These are phyloP conservation scores for Pseudogymnoascus sp. DNA, from an alignment of 2,329 filamentous ascomycete species.

Conservation along the genomic window DNA sequence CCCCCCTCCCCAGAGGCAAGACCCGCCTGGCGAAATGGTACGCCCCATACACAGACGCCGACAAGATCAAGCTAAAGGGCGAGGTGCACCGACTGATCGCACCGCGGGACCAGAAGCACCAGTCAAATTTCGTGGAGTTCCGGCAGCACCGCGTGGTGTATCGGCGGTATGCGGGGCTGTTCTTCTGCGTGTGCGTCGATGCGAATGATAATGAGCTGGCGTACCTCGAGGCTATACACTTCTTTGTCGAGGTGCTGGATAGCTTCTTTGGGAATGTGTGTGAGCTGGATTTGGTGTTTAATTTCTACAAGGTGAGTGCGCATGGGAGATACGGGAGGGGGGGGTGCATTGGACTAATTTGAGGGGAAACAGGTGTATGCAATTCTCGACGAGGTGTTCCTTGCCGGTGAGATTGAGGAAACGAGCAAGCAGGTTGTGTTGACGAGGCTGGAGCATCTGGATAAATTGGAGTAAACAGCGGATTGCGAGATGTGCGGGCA, in stretches of 20 bases:
- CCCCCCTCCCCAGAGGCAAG: constrained; percentile 66
- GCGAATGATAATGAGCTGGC: constrained; percentile 98
- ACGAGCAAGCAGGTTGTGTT: constrained; percentile 97
- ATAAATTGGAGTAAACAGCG: constrained; percentile 70
- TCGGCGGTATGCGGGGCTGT: constrained; percentile 91
- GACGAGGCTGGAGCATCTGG: constrained; percentile 86
- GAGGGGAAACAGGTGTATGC: constrained; percentile 65
- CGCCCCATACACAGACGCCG: constrained; percentile 94
- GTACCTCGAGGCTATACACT: constrained; percentile 95
- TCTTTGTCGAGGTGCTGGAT: constrained; percentile 98
- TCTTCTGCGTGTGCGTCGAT: constrained; percentile 99
- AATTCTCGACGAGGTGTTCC: constrained; percentile 94
- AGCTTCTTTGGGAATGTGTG: constrained; percentile 99
- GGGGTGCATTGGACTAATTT: constrained; percentile 7
- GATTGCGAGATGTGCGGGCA: neutral
- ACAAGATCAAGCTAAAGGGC: constrained; percentile 98
- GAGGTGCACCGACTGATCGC: constrained; percentile 97
- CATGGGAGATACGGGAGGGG: neutral
- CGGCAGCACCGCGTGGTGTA: constrained; percentile 95
- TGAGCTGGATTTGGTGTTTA: constrained; percentile 85
- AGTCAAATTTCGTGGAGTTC: constrained; percentile 98
- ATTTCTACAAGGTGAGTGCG: constrained; percentile 57
- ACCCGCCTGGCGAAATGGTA: constrained; percentile 99
- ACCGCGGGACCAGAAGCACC: constrained; percentile 96
- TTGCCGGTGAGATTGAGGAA: constrained; percentile 97